Evolutionary conservation across 1,284 basidiomycete species (phyloP), one percentile per base, ranked within the genome.

Genomic region (Pseudozyma flocculosa): DNA sequence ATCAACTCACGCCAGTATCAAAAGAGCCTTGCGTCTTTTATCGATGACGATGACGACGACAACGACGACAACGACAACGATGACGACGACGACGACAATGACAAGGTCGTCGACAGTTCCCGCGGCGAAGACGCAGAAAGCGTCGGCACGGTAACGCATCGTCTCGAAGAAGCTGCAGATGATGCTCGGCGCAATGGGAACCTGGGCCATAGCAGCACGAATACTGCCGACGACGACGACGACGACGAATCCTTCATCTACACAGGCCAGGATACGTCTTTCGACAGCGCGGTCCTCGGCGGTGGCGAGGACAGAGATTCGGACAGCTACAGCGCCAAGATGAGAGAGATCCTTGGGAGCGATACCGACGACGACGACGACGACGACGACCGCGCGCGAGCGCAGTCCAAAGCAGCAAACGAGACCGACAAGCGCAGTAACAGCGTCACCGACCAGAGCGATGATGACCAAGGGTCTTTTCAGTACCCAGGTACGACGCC

Each of bases 191-290:
- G n/a, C n/a, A n/a, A n/a, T n/a, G n/a, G n/a, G n/a, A n/a, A n/a
- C n/a, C n/a, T n/a, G n/a, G n/a, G n/a, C 29, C 29, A 13, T 7
- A 29, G 29, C 29, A 29, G 32, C 32, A 9, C 14, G 42, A 30
- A 14, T 14, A 48, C 1, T 22, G 45, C 14, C 80, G 80, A 82
- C 18, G 84, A 84, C 10, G 83, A 83, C 17, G 76, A 75, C 2
- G 82, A 83, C 9, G 86, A 85, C 10, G 85, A 84, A 40, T 84
- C 80, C 1, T 90, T 90, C 66, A 62, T 89, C 39, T 90, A 90
- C 70, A 81, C 82, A 21, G 88, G 88, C 17, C 80, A 84, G 29
- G 88, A 90, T 21, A 45, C 41, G 7, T 3, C 15, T 4, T 17
- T 34, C 4, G 29, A 40, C 23, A 2, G 38, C 45, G 23, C 14